These are phyloP conservation scores for Labyrinthula sp. DNA, from an alignment of 352 stramenopile species.

Conservation along the genomic window DNA sequence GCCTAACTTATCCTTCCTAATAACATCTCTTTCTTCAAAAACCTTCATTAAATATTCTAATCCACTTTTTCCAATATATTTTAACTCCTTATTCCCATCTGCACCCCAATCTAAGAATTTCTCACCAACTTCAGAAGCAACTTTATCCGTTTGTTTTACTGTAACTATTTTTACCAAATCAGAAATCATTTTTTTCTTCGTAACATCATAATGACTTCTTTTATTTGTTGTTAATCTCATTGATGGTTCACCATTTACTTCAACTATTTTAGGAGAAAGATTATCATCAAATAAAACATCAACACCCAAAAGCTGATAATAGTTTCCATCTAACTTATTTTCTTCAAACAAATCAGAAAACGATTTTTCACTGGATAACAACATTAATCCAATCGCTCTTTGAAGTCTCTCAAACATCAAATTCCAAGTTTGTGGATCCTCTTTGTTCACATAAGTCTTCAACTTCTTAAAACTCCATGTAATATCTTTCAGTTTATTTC, in stretches of 20 bases:
- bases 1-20: no score
- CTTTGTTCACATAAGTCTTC: conserved; percentile 10
- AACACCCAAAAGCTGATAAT: conserved; percentile 20
- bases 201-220: conserved; percentile 28
- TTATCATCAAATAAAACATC: conserved; percentile 16
- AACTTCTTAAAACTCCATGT: conserved; percentile 28
- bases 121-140: no score
- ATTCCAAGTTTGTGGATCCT: neutral
- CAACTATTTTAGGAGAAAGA: conserved; percentile 8
- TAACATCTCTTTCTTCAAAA: no score
- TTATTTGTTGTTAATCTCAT: conserved; percentile 11
- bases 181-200: conserved; percentile 19
- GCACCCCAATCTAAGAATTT: no score
- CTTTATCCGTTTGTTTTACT: no score
- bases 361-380: conserved; percentile 16
- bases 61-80: no score
- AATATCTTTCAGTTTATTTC: conserved; percentile 28
- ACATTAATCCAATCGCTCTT: conserved; percentile 15
- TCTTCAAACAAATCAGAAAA: conserved; percentile 11
- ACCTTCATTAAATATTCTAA: no score
- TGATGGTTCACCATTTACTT: conserved; percentile 25
- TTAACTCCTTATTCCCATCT: no score
- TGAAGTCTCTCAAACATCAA: conserved; percentile 22
- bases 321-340: conserved; percentile 16
- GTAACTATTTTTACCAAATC: conserved; percentile 16